Base-by-base conservation (phyloP, 2,329 filamentous ascomycete genomes). In the Dactylella cylindrospora region DNA sequence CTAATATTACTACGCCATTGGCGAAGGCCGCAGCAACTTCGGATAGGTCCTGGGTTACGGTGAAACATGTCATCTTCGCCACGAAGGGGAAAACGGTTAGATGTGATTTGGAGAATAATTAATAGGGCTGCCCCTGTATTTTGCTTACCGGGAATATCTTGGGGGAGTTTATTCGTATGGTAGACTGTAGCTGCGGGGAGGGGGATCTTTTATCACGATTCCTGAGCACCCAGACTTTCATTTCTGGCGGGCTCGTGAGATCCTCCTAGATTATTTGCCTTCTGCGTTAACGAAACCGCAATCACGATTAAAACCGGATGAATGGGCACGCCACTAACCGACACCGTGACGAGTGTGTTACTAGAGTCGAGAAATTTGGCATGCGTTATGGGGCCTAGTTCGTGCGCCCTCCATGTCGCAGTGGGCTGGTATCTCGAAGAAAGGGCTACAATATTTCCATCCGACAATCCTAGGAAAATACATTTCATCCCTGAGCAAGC, bases 191-290 rank as follows among this genome's bases (percentile, higher is more conserved):
- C 31, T 85, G 88, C 12, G 93, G 93, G 64, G 85, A 78, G 33
- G 90, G 90, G 3, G 88, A 94, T 79, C 94, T 97, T 79, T 93
- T 97, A 67, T 95, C 89, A 3, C 85, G 80, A 74, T 90, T 94
- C 72, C 97, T 90, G 68, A 98, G 78, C 17, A 89, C 91, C 93
- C 93, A 98, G n/a, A 97, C 91, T 73, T 95, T 97, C 61, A 98
- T 75, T 15, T 91, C 80, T 0, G 93, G 91, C 68, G 97, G 90
- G 68, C 81, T 86, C 31, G 86, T 86, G 46, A 96, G 77, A 70
- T 97, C 90, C 74, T 98, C 93, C 74, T 85, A 72, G 36, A 77
- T 68, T 0, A 93, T 97, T n/a, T n/a, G n/a, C n/a, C n/a, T n/a
- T 5, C 15, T n/a, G 8, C 10, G n/a, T 12, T 23, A 44, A 6